A percentile compares a stretch with the other conserved stretches of the same genome.
phyloP scores from a whole-genome alignment of 257 asterid species.

The Henckelia pumila region DNA sequence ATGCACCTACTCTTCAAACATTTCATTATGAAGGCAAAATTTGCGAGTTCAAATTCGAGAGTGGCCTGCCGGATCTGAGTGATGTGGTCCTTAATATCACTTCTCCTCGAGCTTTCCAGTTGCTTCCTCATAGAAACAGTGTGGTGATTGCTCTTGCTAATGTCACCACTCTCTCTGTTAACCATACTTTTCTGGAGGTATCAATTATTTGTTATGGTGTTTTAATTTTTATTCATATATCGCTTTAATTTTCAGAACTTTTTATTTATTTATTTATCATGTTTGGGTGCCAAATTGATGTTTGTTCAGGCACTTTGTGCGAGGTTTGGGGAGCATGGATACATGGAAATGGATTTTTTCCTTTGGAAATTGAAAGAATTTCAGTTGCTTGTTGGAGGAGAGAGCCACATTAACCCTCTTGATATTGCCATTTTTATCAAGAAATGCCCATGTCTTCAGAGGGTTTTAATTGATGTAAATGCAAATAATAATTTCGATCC shows the following conservation, averaged over 20 bases:
- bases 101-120: slow-evolving; percentile 18
- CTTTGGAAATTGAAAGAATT: slow-evolving; percentile 28
- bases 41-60: slow-evolving; percentile 17
- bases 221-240: background rate
- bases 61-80: background rate
- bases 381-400: slow-evolving; percentile 25
- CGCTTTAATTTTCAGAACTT: background rate
- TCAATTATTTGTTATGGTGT: background rate
- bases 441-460: slow-evolving; percentile 29
- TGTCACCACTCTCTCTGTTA: slow-evolving; percentile 15
- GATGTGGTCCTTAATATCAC: slow-evolving; percentile 25
- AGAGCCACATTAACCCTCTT: slow-evolving; percentile 31
- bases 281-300: background rate
- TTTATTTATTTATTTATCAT: background rate
- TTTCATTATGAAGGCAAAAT: slow-evolving; percentile 32
- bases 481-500: background rate
- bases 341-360: slow-evolving; percentile 11
- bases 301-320: slow-evolving; percentile 26
- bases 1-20: slow-evolving; percentile 15
- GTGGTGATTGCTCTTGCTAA: slow-evolving; percentile 3
- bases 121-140: background rate
- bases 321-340: slow-evolving; percentile 14
- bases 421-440: slow-evolving; percentile 32
- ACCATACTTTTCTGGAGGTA: slow-evolving; percentile 40
- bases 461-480: slow-evolving; percentile 27